A percentile compares a stretch with the other conserved stretches of the same genome.
Conservation (phyloP, 768 basidiomycete genomes). For the Daedalea quercina region DNA sequence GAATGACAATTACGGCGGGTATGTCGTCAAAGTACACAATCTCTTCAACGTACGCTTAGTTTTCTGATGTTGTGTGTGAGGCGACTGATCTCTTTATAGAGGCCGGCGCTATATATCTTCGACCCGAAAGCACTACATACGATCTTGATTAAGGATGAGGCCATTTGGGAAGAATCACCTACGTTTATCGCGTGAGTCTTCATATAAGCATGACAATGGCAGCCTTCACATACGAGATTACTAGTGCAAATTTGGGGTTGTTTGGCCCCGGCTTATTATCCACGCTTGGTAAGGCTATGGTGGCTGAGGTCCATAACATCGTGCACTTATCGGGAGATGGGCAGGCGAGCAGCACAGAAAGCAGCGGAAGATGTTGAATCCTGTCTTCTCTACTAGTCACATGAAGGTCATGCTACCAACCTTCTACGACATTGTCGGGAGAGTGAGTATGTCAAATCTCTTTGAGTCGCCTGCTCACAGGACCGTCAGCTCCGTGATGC, state of each 20-base stretch:
- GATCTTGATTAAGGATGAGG: constrained; percentile 36
- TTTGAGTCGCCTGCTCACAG: not conserved
- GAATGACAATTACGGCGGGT: constrained; percentile 10
- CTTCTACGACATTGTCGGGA: constrained; percentile 17
- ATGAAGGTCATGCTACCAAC: constrained; percentile 20
- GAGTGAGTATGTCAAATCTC: constrained; percentile 5
- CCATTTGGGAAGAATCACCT: constrained; percentile 9
- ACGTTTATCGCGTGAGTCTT: not conserved
- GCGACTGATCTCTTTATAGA: constrained; percentile 7
- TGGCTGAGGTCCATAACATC: not conserved
- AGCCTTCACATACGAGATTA: no score
- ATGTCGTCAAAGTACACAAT: constrained; percentile 11
- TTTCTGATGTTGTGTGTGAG: not conserved
- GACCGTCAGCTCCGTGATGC: constrained; percentile 7
- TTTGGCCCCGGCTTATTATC: constrained; percentile 20
- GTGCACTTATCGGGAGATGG: no score
- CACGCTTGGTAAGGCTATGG: constrained; percentile 13
- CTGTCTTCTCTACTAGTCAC: constrained; percentile 22
- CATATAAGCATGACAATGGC: not conserved
- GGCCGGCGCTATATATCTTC: constrained; percentile 31
- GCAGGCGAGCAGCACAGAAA: constrained; percentile 22
- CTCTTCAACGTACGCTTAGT: constrained; percentile 13
- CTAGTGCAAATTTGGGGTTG: constrained; percentile 9
- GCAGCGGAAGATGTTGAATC: constrained; percentile 26
- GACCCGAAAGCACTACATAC: constrained; percentile 41